phyloP scores from a whole-genome alignment of 176 grass and related monocot genomes.

The Leersia perrieri region DNA sequence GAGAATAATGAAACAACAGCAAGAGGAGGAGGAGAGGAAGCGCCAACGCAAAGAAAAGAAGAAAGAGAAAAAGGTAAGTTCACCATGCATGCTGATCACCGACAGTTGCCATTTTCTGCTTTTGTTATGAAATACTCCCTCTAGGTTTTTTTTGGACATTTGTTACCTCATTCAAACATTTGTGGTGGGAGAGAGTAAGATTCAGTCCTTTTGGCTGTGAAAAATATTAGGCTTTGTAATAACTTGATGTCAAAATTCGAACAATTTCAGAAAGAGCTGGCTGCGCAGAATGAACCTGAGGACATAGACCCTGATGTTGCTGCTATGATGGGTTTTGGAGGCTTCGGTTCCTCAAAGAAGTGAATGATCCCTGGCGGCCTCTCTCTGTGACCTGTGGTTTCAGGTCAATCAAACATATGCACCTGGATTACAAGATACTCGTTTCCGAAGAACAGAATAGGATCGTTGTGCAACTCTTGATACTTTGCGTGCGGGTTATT shows the following conservation, averaged over 20 bases:
- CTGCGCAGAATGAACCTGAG: conserved; percentile 61
- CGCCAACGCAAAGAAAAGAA: conserved; percentile 75
- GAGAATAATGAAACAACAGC: conserved; percentile 91
- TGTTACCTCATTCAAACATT: no score
- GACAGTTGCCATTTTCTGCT: background rate
- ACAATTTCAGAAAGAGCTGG: conserved; percentile 61
- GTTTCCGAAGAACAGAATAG: background rate
- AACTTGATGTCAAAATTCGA: background rate
- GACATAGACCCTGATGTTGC: conserved; percentile 73
- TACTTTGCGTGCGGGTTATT: background rate
- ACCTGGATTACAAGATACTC: background rate
- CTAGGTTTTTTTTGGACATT: no score
- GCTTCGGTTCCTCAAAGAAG: conserved; percentile 68
- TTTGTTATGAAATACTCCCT: background rate
- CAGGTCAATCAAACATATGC: background rate
- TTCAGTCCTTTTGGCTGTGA: background rate
- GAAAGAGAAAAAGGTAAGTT: conserved; percentile 84
- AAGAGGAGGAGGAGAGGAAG: conserved; percentile 93
- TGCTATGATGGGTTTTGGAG: conserved; percentile 83
- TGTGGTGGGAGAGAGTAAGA: no score
- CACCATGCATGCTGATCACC: background rate
- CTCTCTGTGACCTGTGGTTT: background rate
- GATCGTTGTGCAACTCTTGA: background rate
- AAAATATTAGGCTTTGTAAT: conserved; percentile 22
- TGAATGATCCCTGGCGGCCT: conserved; percentile 9